Conservation (phyloP, 805 yeast genomes). For the Candida krabiensis region DNA sequence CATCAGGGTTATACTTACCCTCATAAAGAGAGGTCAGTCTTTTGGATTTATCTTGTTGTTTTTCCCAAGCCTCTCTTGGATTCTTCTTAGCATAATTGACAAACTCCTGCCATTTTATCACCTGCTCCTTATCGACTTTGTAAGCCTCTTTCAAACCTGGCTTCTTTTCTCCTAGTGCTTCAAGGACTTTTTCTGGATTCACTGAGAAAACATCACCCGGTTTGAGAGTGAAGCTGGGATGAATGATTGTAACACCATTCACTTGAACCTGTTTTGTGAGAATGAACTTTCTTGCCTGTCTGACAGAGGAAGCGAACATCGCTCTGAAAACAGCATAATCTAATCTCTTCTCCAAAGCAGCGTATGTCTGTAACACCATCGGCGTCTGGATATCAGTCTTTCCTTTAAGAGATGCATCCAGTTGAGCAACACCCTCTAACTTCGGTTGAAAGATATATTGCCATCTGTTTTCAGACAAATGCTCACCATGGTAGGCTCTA, state of each 20-base stretch:
- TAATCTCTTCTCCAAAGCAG: conserved; percentile 81
- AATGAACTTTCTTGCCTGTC: conserved; percentile 92
- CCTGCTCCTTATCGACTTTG: conserved; percentile 69
- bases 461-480: conserved; percentile 81
- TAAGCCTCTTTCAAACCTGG: conserved; percentile 72
- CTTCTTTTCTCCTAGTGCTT: conserved; percentile 81
- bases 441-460: conserved; percentile 67
- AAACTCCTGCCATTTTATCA: conserved; percentile 72
- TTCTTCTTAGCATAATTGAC: conserved; percentile 56
- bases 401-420: conserved; percentile 77
- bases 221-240: conserved; percentile 73
- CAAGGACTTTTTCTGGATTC: conserved; percentile 79
- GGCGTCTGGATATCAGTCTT: conserved; percentile 65
- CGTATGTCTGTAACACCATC: conserved; percentile 82
- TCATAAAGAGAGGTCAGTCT: conserved; percentile 34
- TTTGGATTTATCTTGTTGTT: conserved; percentile 44
- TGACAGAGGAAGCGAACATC: conserved; percentile 87
- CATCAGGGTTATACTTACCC: conserved; percentile 22
- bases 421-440: conserved; percentile 82
- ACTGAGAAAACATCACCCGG: conserved; percentile 90
- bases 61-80: conserved; percentile 59
- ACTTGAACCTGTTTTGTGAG: conserved; percentile 79
- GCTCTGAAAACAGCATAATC: conserved; percentile 91
- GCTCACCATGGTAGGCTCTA: conserved; percentile 95
- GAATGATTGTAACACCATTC: conserved; percentile 75